Evolutionary conservation across 2,329 filamentous ascomycete genomes (phyloP).

Genomic region (Colletotrichum trifolii): DNA sequence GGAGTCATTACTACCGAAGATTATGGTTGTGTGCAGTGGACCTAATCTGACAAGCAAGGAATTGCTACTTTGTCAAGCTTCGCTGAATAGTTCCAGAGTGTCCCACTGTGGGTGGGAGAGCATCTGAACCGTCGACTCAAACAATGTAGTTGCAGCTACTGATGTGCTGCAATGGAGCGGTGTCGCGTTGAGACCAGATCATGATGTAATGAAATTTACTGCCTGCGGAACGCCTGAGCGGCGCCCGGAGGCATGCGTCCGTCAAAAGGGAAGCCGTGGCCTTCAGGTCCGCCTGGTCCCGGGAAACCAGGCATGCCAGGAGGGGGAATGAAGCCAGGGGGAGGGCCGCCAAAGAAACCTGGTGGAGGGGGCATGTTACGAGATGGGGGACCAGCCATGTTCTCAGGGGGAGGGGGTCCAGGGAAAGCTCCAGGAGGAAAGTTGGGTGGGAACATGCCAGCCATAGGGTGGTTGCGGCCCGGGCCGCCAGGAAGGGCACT

Average conservation of each 20-base stretch:
- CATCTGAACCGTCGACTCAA: slow-evolving; percentile 14
- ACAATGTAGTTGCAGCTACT: slow-evolving; percentile 16
- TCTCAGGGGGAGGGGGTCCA: slow-evolving; percentile 60
- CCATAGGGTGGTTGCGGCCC: slow-evolving; percentile 58
- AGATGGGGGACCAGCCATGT: slow-evolving; percentile 65
- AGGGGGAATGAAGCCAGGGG: slow-evolving; percentile 63
- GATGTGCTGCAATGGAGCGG: slow-evolving; percentile 15
- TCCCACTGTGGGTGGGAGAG: not conserved
- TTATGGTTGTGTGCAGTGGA: slow-evolving; percentile 15
- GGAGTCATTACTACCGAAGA: slow-evolving; percentile 11
- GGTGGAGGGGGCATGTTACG: slow-evolving; percentile 69
- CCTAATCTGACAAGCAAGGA: slow-evolving; percentile 24
- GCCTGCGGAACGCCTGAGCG: slow-evolving; percentile 51
- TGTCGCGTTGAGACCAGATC: slow-evolving; percentile 2
- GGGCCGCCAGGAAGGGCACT: slow-evolving; percentile 58
- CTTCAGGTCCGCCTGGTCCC: slow-evolving; percentile 60
- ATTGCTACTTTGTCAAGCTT: slow-evolving; percentile 18
- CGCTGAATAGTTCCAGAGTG: not conserved
- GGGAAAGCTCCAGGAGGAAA: slow-evolving; percentile 63
- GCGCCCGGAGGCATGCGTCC: slow-evolving; percentile 64
- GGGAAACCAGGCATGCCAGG: slow-evolving; percentile 68
- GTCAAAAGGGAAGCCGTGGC: slow-evolving; percentile 65
- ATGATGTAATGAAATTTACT: slow-evolving; percentile 36
- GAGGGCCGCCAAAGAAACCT: slow-evolving; percentile 64
- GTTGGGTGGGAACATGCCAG: slow-evolving; percentile 71